Evolutionary conservation across 2,329 filamentous ascomycete species (phyloP), one percentile per base, ranked within the genome.

Genomic region (Epichloe festucae): DNA sequence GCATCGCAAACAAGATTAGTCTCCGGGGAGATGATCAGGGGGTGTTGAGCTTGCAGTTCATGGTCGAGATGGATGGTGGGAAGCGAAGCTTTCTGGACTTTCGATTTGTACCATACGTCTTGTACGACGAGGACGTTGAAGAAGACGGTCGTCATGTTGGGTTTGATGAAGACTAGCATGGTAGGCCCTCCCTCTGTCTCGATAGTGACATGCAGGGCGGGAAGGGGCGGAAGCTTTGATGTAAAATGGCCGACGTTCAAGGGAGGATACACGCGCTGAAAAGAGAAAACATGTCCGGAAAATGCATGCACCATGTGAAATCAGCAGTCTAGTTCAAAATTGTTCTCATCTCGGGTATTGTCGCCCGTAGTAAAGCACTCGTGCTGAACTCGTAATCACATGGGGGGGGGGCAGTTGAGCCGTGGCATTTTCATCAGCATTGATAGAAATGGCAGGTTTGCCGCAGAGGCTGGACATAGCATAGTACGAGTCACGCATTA

Each of bases 11-110:
- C 61, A 98, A 97, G 68, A 90, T 97, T 53, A 95, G 89, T 63
- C 77, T 98, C 55, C 77, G 93, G 15, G 85, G 89, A 0, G 93
- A 98, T 67, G 76, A 79, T 2, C 88, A 95, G 64, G 91, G 0
- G 0, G 91, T 98, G 34, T 68, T 98, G 57, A 96, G 88, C 67
- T 70, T 97, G 65, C 93, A 98, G 63, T 96, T 97, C 62, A 93
- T 98, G 85, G 84, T 98, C 15, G 89, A 96, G 63, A 75, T 90
- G 42, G 88, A 93, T 55, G 78, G 78, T 6, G 77, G 78, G 5
- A 74, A 75, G 23, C 73, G 82, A 40, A 87, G 82, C 59, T 94
- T 91, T 68, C 75, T 93, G 23, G 87, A 93, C 65, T 94, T 91
- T 65, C 76, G 85, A 19, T 88, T 93, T 63, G 83, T 94, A 52